Evolutionary conservation across 1,284 basidiomycete genomes (phyloP), one percentile per base, ranked within the genome.

Genomic region (Amylostereum areolatum): DNA sequence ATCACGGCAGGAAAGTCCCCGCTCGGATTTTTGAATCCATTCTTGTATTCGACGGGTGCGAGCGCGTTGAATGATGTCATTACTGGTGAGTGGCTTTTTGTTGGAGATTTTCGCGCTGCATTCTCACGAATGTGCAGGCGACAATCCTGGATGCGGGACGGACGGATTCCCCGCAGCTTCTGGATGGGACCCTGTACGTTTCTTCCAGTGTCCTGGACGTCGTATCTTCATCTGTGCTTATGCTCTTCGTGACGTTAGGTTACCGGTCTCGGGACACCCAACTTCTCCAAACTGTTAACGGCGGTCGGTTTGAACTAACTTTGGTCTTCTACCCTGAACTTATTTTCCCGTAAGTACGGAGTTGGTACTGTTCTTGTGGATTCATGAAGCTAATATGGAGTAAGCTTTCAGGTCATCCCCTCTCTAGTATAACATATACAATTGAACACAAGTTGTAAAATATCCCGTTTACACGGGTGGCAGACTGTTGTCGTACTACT

Each of bases 21-120:
- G 1, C 68, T 84, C 28, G 81, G 81, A 2, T 82, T 82, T 66
- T 64, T 83, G 49, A 83, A 83, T 59, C 81, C 79, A 4, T 65
- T 80, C 35, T 62, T 82, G 46, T 82, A 82, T 57, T 71, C 73
- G 1, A 71, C 62, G 3, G 71, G 70, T 25, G 60, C 63, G 4
- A 55, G 61, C 5, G 78, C 74, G 24, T 75, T 84, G 61, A 81
- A 77, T 57, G 81, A 85, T 60, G 81, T 83, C 53, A 73, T 68
- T 0, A 72, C 73, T 7, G 80, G 81, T 3, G 57, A 50, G 25
- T 66, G 63, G 53, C 62, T 61, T 11, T 25, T 45, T 43, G 41
- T n/a, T 27, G 9, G 42, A 80, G 46, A 63, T 62, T 2, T 57
- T 58, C 18, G 79, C 79, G 31, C 81, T 78, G 80, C 80, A 83